Percentiles rank a stretch among this genome's conserved stretches.
These are phyloP conservation scores for Ballota nigra DNA, from an alignment of 257 asterid species.

Conservation along the genomic window DNA sequence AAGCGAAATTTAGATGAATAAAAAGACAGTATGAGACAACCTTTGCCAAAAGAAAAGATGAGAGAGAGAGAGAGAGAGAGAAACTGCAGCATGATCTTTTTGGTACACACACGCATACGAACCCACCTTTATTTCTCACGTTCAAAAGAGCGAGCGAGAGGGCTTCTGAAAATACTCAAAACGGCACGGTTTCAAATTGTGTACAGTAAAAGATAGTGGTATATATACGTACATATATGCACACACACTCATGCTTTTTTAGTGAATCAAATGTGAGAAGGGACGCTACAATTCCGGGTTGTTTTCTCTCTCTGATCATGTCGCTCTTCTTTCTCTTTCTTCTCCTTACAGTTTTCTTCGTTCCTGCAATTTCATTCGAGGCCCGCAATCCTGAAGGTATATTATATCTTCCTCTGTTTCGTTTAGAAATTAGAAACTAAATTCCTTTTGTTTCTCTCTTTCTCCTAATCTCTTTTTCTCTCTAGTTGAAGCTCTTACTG, in stretches of 20 bases:
- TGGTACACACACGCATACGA: slow-evolving; percentile 28
- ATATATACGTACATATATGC: not conserved
- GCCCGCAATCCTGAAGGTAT: slow-evolving; percentile 88
- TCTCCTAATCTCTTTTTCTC: not conserved
- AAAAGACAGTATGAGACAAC: slow-evolving; percentile 9
- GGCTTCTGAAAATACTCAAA: slow-evolving; percentile 40
- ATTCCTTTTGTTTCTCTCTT: not conserved
- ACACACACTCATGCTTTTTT: slow-evolving; percentile 14
- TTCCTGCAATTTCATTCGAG: slow-evolving; percentile 46
- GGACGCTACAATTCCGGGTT: not conserved
- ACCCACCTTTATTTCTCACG: not conserved
- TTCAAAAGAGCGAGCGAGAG: slow-evolving; percentile 26
- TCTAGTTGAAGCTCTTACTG: slow-evolving; percentile 74
- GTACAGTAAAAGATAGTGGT: slow-evolving; percentile 32
- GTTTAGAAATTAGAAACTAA: not conserved
- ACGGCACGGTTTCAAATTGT: slow-evolving; percentile 16
- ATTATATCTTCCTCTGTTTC: not conserved
- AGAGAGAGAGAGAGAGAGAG: slow-evolving; percentile 13
- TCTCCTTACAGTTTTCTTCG: slow-evolving; percentile 33
- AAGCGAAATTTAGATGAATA: slow-evolving; percentile 2
- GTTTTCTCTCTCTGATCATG: slow-evolving; percentile 34
- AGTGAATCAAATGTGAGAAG: slow-evolving; percentile 24
- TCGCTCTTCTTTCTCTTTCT: slow-evolving; percentile 36
- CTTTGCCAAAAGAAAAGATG: not conserved
- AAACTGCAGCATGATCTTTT: slow-evolving; percentile 26